phyloP scores from a whole-genome alignment of 768 basidiomycete genomes.

The Lentinus brumalis region DNA sequence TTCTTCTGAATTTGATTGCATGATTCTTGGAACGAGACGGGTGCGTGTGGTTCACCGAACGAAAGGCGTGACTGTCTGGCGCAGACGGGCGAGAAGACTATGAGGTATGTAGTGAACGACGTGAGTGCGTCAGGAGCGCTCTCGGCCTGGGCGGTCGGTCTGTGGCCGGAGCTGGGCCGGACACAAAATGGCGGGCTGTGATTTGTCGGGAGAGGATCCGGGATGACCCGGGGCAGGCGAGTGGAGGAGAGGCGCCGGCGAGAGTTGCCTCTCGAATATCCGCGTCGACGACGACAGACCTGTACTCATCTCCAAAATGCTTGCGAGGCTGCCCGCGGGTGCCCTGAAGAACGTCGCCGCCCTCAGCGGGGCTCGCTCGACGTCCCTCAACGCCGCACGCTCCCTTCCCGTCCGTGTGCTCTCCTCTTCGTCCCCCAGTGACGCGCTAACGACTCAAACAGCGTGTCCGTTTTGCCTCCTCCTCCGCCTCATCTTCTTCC shows the following conservation, averaged over 20 bases:
- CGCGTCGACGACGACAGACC: conserved; percentile 30
- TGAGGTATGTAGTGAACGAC: too few relatives aligned
- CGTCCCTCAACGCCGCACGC: conserved; percentile 45
- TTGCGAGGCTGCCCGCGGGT: conserved; percentile 79
- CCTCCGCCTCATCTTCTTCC: conserved; percentile 54
- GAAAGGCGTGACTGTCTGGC: too few relatives aligned
- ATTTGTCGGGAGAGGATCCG: conserved; percentile 27
- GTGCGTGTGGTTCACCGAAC: too few relatives aligned
- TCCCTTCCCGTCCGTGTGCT: conserved; percentile 48
- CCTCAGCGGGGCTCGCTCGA: conserved; percentile 47
- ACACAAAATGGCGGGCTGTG: conserved; percentile 15
- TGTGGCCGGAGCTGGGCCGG: conserved; percentile 1
- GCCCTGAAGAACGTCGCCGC: conserved; percentile 62
- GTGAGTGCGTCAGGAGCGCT: background rate
- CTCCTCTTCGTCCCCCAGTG: conserved; percentile 13
- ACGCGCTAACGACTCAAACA: conserved; percentile 26
- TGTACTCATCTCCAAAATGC: conserved; percentile 57
- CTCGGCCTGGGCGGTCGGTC: background rate
- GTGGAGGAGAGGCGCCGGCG: conserved; percentile 36
- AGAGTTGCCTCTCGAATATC: conserved; percentile 43
- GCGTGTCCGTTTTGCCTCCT: conserved; percentile 75
- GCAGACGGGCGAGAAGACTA: too few relatives aligned
- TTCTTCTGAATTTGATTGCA: background rate
- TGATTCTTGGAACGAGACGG: too few relatives aligned
- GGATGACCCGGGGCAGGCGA: conserved; percentile 24